Evolutionary conservation across 177 flowering plant genomes (phyloP), one percentile per base, ranked within the genome.

Genomic region (Telopea speciosissima): DNA sequence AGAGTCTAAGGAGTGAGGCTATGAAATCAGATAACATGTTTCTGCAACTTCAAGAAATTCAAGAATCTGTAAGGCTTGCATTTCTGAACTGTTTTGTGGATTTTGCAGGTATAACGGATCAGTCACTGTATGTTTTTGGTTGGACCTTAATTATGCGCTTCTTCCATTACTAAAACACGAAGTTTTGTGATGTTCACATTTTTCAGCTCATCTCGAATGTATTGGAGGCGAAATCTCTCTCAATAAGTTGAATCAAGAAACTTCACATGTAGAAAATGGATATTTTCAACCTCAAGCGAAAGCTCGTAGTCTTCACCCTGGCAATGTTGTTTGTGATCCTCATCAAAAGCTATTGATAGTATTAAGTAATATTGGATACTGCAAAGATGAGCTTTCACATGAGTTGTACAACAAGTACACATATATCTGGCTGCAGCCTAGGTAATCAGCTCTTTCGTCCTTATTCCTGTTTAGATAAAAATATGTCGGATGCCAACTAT

Each of bases 331-430:
- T 28, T 24, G 33, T 71, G 90, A 86, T 82, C 87, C 95, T 49
- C 92, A 93, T 80, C 86, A 86, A 78, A 84, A 76, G 74, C 74
- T 91, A 76, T 74, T 96, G 76, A 86, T 96, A 66, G 90, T 91
- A 49, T 79, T 96, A 79, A 96, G 99, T 77, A 96, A 96, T 75
- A 87, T 96, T 68, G 99, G 98, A 58, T 96, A 86, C 76, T 96
- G 98, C 86, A 96, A 90, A 82, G 97, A 96, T 68, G 96, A 96
- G 75, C 90, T 96, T 78, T 83, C 93, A 59, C 66, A 72, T 73
- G 95, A 93, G 76, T 71, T 93, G 73, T 89, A 89, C 86, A 83
- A 86, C 76, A 96, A 90, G 75, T 96, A 85, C 87, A 89, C 82
- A 71, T 81, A 82, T 72, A 82, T 89, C 66, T 96, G 99, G 99